phyloP scores from a whole-genome alignment of 2,329 filamentous ascomycete genomes.

The Trichoderma sp. region DNA sequence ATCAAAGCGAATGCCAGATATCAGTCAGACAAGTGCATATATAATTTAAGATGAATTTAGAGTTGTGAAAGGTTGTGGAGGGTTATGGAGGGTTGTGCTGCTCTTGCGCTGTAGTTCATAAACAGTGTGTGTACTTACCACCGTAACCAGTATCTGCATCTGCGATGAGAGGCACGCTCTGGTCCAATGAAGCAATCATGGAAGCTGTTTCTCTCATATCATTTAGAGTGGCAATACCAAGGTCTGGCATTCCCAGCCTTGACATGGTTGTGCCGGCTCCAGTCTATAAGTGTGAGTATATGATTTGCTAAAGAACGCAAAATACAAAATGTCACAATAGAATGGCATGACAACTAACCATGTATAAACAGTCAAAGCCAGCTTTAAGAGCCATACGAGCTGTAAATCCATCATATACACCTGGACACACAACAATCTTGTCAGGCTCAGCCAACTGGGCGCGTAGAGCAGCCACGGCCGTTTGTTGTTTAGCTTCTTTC shows the following conservation, averaged over 20 bases:
- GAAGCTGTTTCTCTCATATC: constrained; percentile 67
- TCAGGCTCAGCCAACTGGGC: constrained; percentile 43
- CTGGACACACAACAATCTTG: constrained; percentile 61
- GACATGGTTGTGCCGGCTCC: constrained; percentile 66
- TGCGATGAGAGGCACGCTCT: constrained; percentile 61
- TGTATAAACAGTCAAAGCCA: constrained; percentile 69
- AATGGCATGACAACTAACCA: constrained; percentile 53
- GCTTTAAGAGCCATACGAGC: constrained; percentile 64
- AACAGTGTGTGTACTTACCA: constrained; percentile 33
- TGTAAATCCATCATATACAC: constrained; percentile 70
- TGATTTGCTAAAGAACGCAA: not conserved
- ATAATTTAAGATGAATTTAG: not conserved
- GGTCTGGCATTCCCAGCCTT: constrained; percentile 63
- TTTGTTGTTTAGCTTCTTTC: constrained; percentile 4
- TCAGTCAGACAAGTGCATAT: not conserved
- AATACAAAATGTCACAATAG: not conserved
- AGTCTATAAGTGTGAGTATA: constrained; percentile 47
- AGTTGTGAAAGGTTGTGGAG: not conserved
- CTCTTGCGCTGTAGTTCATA: not conserved
- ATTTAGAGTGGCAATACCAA: constrained; percentile 63
- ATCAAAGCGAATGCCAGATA: not conserved
- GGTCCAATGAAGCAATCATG: constrained; percentile 65
- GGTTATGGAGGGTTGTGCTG: not conserved
- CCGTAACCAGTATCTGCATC: constrained; percentile 65
- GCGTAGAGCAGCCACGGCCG: constrained; percentile 20